phyloP scores from a whole-genome alignment of 2,329 filamentous ascomycete species.

The Fusarium marasasianum region DNA sequence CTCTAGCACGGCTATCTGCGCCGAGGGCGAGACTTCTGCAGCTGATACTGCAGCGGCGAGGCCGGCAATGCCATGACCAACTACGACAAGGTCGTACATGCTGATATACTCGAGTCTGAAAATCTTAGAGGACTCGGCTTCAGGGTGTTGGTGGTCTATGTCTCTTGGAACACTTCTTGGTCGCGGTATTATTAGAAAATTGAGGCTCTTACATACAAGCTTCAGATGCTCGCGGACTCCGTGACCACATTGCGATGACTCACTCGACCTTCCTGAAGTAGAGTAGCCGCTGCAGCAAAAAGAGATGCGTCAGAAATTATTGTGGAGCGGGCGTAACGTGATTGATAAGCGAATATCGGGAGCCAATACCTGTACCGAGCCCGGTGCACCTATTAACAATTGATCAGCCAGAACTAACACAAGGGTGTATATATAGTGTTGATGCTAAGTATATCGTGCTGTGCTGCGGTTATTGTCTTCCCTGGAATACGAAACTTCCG shows the following conservation, averaged over 20 bases:
- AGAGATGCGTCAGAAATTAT: slow-evolving; percentile 9
- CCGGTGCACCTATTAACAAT: too few relatives aligned
- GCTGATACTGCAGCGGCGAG: slow-evolving; percentile 18
- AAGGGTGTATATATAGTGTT: too few relatives aligned
- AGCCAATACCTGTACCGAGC: too few relatives aligned
- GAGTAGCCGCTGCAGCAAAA: slow-evolving; percentile 10
- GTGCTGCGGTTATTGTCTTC: too few relatives aligned
- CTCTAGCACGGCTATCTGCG: slow-evolving; percentile 20
- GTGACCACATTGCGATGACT: slow-evolving; percentile 2
- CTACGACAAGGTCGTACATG: slow-evolving; percentile 21
- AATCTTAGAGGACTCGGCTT: slow-evolving; percentile 18
- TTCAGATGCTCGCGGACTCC: slow-evolving; percentile 9
- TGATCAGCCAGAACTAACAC: too few relatives aligned
- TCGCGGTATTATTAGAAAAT: slow-evolving; percentile 18
- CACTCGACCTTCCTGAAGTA: slow-evolving; percentile 7
- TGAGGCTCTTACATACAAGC: slow-evolving; percentile 9
- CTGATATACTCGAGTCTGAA: slow-evolving; percentile 21
- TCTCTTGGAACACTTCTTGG: slow-evolving; percentile 18
- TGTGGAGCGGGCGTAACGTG: background rate
- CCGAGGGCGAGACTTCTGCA: slow-evolving; percentile 13
- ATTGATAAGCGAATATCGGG: too few relatives aligned
- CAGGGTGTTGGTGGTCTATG: slow-evolving; percentile 9
- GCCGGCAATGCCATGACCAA: slow-evolving; percentile 21
- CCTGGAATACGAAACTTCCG: too few relatives aligned
- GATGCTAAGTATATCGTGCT: too few relatives aligned